phyloP scores from a whole-genome alignment of 495 filamentous ascomycete genomes.

The Glonium stellatum region DNA sequence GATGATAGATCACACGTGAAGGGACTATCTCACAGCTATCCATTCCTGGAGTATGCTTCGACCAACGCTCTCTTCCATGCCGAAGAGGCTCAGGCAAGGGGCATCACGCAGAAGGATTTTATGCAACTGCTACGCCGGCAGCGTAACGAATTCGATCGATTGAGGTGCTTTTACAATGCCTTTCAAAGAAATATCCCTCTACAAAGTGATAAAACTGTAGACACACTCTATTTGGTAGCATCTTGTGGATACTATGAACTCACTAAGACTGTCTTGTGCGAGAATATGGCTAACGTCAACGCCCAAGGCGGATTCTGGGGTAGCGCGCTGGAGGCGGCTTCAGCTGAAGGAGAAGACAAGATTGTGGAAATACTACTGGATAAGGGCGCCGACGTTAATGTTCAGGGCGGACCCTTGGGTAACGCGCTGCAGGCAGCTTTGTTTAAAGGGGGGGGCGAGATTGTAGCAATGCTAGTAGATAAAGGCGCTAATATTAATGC shows the following conservation, averaged over 20 bases:
- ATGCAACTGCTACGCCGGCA: background rate
- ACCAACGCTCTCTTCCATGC: background rate
- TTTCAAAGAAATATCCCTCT: background rate
- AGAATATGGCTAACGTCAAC: background rate
- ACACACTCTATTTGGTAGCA: background rate
- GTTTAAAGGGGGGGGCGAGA: background rate
- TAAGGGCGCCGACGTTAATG: background rate
- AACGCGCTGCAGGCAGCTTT: background rate
- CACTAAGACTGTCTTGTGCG: background rate
- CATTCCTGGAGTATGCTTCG: background rate
- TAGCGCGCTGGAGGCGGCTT: background rate
- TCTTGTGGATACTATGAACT: background rate
- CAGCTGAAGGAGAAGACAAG: background rate
- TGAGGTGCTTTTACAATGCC: background rate
- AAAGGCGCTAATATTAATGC: slow-evolving; percentile 1
- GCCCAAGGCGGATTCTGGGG: background rate
- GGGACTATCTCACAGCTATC: background rate
- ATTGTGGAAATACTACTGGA: background rate
- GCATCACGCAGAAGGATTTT: background rate
- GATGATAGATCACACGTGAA: background rate
- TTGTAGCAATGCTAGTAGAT: background rate
- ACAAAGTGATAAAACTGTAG: background rate
- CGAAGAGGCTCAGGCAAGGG: background rate
- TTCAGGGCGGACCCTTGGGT: background rate
- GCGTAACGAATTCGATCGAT: background rate